phyloP scores from a whole-genome alignment of 1,139 yeast species.

The Taiozyma sp. region DNA sequence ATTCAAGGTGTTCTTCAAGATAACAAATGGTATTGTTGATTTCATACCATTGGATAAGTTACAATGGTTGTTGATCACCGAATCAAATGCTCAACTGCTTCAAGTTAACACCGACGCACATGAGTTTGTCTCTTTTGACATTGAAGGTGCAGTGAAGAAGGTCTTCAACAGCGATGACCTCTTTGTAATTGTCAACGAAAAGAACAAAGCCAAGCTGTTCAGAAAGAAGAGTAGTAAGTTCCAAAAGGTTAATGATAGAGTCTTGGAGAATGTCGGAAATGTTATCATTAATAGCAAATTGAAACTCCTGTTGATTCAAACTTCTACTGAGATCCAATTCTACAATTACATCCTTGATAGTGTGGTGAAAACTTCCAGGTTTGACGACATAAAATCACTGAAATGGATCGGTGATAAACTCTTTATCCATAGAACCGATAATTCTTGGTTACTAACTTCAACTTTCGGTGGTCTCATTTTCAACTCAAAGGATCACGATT shows the following conservation, averaged over 20 bases:
- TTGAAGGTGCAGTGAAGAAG: background rate
- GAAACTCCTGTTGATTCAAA: background rate
- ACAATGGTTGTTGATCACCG: slow-evolving; percentile 32
- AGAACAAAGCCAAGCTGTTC: slow-evolving; percentile 27
- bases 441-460: slow-evolving; percentile 32
- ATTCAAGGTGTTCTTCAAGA: slow-evolving; percentile 39
- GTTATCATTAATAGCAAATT: background rate
- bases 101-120: slow-evolving; percentile 27
- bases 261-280: background rate
- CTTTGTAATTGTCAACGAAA: slow-evolving; percentile 2
- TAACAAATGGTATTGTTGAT: slow-evolving; percentile 37
- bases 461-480: slow-evolving; percentile 32
- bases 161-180: background rate
- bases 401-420: slow-evolving; percentile 3
- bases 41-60: slow-evolving; percentile 27
- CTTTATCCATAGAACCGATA: slow-evolving; percentile 21
- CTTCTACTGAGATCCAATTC: background rate
- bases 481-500: slow-evolving; percentile 32
- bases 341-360: background rate
- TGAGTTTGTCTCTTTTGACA: slow-evolving; percentile 22
- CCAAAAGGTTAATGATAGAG: background rate
- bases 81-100: slow-evolving; percentile 37
- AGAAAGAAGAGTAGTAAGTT: slow-evolving; percentile 3
- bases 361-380: slow-evolving; percentile 2
- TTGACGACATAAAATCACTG: background rate